Base-by-base conservation (phyloP, 352 stramenopile genomes). In the Phytophthora lateralis region DNA sequence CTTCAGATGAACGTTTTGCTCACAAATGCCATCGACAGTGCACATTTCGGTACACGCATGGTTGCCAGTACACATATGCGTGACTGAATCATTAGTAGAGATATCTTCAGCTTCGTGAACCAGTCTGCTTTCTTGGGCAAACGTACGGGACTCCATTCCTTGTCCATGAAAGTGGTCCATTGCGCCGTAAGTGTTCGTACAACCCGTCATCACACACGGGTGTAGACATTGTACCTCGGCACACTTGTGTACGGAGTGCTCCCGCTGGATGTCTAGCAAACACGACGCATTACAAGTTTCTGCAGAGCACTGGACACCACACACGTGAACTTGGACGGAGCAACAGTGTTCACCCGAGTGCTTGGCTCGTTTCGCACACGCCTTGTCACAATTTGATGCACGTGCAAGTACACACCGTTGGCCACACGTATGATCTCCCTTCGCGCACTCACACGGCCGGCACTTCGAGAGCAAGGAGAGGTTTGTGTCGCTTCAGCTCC, bases 141-240 rank as follows among this genome's bases (percentile, higher is more conserved):
- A 75, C 0, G 37, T 17, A 46, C 47, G 47, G 17, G 55, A 68
- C 30, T 61, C 60, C 2, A 37, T 26, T 2, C 8, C 3, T 44
- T 70, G 47, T 3, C 77, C 76, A 39, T 92, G 78, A 20, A 90
- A 92, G 41, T 92, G 82, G 17, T 90, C 66, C 6, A 27, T 66
- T 3, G 63, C 70, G 1, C 57, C 57, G 35, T 78, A 91, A 38
- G 15, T 24, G 8, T 51, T 35, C 9, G 70, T 71, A 44, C 80
- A 92, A 15, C 61, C 73, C 0, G 75, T 45, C 62, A 90, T 81
- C 14, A 73, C 52, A 29, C 80, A 91, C n/a, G 46, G 24, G n/a
- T 77, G 30, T 1, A 84, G 44, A 35, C 80, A 91, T 15, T 66
- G 76, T 11, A 76, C 58, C 18, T 78, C 63, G 9, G 70, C 78